Percentiles rank a stretch among this genome's conserved stretches.
These are phyloP conservation scores for Globisporangium echinulatum DNA, from an alignment of 352 stramenopile species.

Conservation along the genomic window DNA sequence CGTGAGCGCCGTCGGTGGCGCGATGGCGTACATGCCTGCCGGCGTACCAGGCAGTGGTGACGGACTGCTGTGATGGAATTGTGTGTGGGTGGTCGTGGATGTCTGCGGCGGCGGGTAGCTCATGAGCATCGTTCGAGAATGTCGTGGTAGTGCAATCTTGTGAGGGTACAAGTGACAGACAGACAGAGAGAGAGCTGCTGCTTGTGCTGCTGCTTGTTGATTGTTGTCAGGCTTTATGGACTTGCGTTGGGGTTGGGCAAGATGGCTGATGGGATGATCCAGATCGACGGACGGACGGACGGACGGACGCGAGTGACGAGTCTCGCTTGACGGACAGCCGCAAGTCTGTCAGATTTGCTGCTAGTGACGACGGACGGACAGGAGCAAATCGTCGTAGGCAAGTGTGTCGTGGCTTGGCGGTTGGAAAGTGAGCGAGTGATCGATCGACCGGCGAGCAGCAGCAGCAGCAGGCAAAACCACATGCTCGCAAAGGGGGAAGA, in stretches of 20 bases:
- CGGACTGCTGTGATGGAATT: background rate
- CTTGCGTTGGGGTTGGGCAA: no score
- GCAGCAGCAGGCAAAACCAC: background rate
- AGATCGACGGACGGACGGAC: background rate
- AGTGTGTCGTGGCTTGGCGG: conserved; percentile 5
- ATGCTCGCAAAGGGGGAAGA: no score
- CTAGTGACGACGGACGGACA: background rate
- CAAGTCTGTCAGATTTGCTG: background rate
- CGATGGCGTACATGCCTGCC: background rate
- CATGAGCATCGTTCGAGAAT: conserved; percentile 7
- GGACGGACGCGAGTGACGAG: background rate
- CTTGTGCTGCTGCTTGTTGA: background rate
- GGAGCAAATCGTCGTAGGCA: background rate
- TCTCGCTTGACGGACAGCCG: background rate
- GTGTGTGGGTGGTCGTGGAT: conserved; percentile 1
- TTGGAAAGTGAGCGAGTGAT: conserved; percentile 8
- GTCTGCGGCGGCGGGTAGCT: conserved; percentile 4
- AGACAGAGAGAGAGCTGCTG: background rate
- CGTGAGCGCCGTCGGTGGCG: conserved; percentile 1
- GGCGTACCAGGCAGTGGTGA: background rate
- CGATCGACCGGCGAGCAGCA: background rate
- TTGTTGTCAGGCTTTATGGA: no score
- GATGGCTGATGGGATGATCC: background rate
- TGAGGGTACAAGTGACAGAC: background rate
- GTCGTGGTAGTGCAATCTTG: background rate